phyloP scores from a whole-genome alignment of 2,329 filamentous ascomycete genomes.

The Neonectria sp. region DNA sequence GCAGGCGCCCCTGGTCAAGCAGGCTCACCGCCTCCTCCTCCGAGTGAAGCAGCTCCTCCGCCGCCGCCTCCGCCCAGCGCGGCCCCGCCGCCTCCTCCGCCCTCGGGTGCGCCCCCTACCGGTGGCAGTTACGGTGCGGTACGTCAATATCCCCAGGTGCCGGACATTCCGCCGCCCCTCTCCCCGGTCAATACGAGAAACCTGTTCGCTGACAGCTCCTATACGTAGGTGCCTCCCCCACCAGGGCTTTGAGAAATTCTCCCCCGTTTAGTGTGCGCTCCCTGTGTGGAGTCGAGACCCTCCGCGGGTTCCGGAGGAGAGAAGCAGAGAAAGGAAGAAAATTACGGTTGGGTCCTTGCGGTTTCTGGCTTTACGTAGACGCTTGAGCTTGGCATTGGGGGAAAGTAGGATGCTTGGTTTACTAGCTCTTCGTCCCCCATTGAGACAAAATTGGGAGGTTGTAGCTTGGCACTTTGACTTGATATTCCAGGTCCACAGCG shows the following conservation, averaged over 20 bases:
- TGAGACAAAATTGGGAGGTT: neutral
- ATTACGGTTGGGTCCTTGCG: constrained; percentile 28
- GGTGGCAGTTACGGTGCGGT: constrained; percentile 74
- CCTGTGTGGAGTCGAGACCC: neutral
- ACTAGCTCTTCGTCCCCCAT: constrained; percentile 5
- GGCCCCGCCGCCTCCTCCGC: constrained; percentile 67
- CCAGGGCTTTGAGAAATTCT: constrained; percentile 62
- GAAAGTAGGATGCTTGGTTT: constrained; percentile 40
- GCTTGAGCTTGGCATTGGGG: constrained; percentile 37
- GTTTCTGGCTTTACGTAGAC: constrained; percentile 41
- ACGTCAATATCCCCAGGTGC: constrained; percentile 52
- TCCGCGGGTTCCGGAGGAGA: neutral
- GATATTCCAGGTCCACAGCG: constrained; percentile 8
- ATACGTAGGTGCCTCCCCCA: constrained; percentile 66
- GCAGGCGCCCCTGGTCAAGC: constrained; percentile 60
- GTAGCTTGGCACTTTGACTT: neutral
- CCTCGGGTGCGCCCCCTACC: constrained; percentile 61
- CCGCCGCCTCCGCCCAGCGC: constrained; percentile 71
- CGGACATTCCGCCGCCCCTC: neutral
- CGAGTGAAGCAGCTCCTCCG: constrained; percentile 73
- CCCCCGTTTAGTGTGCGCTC: neutral
- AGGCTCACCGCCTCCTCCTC: constrained; percentile 69
- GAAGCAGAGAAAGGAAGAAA: constrained; percentile 8
- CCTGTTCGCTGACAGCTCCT: constrained; percentile 33
- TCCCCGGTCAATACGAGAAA: constrained; percentile 3